These are phyloP conservation scores for Oropetium thomaeum DNA, from an alignment of 176 grass and related monocot genomes.

Conservation along the genomic window DNA sequence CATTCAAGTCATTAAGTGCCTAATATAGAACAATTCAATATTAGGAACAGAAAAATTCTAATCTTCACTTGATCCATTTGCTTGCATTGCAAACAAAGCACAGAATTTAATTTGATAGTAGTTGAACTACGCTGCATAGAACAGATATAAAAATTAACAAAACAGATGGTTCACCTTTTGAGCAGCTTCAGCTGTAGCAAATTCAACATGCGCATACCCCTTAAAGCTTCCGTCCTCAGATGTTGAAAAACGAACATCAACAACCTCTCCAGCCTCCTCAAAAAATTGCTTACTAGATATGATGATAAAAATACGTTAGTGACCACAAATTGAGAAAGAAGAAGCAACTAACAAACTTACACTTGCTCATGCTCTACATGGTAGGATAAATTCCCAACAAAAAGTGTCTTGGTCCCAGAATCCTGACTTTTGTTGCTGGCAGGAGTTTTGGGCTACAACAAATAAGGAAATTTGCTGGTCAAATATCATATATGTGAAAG, in stretches of 20 bases:
- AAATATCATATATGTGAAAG: not conserved
- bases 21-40: conserved; percentile 27
- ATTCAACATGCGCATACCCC: conserved; percentile 83
- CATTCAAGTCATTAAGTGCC: conserved; percentile 57
- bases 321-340: not conserved
- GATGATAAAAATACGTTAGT: not conserved
- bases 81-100: no score
- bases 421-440: conserved; percentile 34
- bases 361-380: conserved; percentile 43
- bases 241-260: conserved; percentile 48
- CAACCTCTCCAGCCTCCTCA: conserved; percentile 49
- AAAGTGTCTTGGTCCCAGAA: conserved; percentile 57
- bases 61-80: no score
- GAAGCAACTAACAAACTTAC: conserved; percentile 34
- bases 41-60: not conserved
- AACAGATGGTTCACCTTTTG: conserved; percentile 44
- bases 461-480: not conserved
- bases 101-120: not conserved
- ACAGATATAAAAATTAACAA: not conserved
- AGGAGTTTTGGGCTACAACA: conserved; percentile 53
- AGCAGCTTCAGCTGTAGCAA: conserved; percentile 59
- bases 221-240: conserved; percentile 44
- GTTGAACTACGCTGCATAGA: not conserved
- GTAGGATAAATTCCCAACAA: conserved; percentile 63
- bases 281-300: conserved; percentile 69